phyloP scores from a whole-genome alignment of 1,139 yeast genomes.

The Nakaseomyces glabratus region DNA sequence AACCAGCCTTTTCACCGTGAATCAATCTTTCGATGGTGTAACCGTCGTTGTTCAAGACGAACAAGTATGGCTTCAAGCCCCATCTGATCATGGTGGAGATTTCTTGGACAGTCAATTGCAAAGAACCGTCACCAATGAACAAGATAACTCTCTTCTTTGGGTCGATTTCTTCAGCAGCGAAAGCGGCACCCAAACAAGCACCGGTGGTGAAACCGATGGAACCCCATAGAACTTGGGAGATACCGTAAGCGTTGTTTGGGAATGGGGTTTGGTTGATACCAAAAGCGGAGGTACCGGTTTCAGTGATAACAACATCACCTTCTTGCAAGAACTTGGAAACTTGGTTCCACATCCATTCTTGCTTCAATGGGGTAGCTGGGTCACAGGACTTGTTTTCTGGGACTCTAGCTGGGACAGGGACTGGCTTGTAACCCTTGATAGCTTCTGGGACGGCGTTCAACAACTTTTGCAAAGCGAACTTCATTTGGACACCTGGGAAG shows the following conservation, averaged over 20 bases:
- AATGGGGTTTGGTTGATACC: slow-evolving; percentile 74
- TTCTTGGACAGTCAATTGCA: slow-evolving; percentile 82
- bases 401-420: slow-evolving; percentile 41
- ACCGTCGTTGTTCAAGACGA: slow-evolving; percentile 78
- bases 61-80: slow-evolving; percentile 71
- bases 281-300: slow-evolving; percentile 85
- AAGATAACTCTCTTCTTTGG: slow-evolving; percentile 63
- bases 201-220: slow-evolving; percentile 86
- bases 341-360: slow-evolving; percentile 77
- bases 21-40: slow-evolving; percentile 85
- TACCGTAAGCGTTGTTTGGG: slow-evolving; percentile 66
- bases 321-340: slow-evolving; percentile 65
- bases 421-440: slow-evolving; percentile 37
- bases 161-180: slow-evolving; percentile 72
- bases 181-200: slow-evolving; percentile 74
- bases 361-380: slow-evolving; percentile 42
- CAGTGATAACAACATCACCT: slow-evolving; percentile 75
- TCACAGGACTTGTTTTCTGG: slow-evolving; percentile 38
- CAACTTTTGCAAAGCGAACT: slow-evolving; percentile 49
- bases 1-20: slow-evolving; percentile 67
- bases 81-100: slow-evolving; percentile 77
- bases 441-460: slow-evolving; percentile 34
- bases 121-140: slow-evolving; percentile 85
- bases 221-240: slow-evolving; percentile 86
- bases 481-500: slow-evolving; percentile 74